Conservation (phyloP, 228 moss, liverwort and hornwort genomes). For the Sphagnum magellanicum region DNA sequence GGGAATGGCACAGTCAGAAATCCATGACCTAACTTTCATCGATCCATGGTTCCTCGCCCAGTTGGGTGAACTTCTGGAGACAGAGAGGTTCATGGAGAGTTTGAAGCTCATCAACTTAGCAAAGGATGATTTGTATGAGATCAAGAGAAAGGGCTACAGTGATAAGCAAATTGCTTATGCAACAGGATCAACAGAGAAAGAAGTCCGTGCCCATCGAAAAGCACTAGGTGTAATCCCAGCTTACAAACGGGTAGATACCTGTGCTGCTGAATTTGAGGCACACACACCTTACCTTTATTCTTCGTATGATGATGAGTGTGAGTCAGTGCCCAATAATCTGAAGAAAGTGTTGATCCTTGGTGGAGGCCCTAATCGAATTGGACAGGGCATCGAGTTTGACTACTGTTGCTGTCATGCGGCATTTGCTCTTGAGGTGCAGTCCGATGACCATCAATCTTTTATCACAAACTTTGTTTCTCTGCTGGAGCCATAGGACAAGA, state of each 20-base stretch:
- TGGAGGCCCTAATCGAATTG: conserved; percentile 96
- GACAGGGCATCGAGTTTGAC: conserved; percentile 98
- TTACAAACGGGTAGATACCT: conserved; percentile 95
- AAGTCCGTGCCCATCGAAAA: conserved; percentile 69
- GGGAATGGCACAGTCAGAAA: conserved; percentile 78
- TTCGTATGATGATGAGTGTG: conserved; percentile 89
- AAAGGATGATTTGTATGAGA: conserved; percentile 75
- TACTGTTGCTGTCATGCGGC: conserved; percentile 99
- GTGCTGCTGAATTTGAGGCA: conserved; percentile 98
- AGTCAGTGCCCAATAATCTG: conserved; percentile 56
- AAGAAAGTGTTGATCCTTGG: conserved; percentile 94
- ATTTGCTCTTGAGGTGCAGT: conserved; percentile 74
- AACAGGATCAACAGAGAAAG: conserved; percentile 65
- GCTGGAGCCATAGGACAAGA: background rate
- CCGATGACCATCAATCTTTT: background rate
- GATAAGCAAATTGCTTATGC: conserved; percentile 94
- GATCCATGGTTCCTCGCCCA: conserved; percentile 97
- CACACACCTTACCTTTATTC: conserved; percentile 95
- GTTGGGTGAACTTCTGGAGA: conserved; percentile 75
- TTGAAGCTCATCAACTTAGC: conserved; percentile 34
- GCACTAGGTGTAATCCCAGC: conserved; percentile 89
- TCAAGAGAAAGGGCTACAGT: conserved; percentile 87
- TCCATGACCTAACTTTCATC: conserved; percentile 71
- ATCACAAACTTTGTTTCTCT: background rate
- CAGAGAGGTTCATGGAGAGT: conserved; percentile 66